Evolutionary conservation across 2,329 filamentous ascomycete genomes (phyloP), one percentile per base, ranked within the genome.

Genomic region (Cadophora malorum): DNA sequence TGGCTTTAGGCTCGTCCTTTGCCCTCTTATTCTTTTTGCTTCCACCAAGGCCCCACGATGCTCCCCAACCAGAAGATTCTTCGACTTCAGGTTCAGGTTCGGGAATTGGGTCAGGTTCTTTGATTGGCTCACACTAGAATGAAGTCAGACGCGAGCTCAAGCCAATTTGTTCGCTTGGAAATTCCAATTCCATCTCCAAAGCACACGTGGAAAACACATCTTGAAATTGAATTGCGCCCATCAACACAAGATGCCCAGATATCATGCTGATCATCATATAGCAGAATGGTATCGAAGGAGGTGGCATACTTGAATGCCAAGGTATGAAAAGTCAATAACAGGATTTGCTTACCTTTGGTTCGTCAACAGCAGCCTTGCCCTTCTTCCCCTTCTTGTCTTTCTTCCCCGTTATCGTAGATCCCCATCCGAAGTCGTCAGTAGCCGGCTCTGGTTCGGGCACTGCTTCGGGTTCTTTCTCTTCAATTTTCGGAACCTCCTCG

Each of bases 401-500:
- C 41, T 45, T 45, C 12, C 7, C 8, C 4, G 35, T 4, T 9
- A 45, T 6, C 2, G 41, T 5, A 23, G 55, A 33, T 25, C 55
- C 55, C 55, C 55, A 59, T 7, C 33, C 55, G 23, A 59, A 59
- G n/a, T 59, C 35, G 19, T 59, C 55, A 16, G 35, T n/a, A 41
- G 33, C 31, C 21, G 53, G 21, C 21, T 67, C 65, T 23, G 68
- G 69, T 45, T 73, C 69, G 5, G 76, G 72, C 58, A 78, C 77
- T 0, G 78, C 75, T n/a, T 75, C 73, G 0, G 77, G 76, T 10
- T 76, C 76, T 9, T 74, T 76, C 38, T 76, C 76, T 19, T 67
- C 69, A 52, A 73, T 68, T 67, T 80, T 79, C 50, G 59, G 59
- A 81, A 75, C 72, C 80, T 84, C 72, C 63, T 74, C 70, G 12